phyloP scores from a whole-genome alignment of 495 filamentous ascomycete species.

The Zalerion maritima region DNA sequence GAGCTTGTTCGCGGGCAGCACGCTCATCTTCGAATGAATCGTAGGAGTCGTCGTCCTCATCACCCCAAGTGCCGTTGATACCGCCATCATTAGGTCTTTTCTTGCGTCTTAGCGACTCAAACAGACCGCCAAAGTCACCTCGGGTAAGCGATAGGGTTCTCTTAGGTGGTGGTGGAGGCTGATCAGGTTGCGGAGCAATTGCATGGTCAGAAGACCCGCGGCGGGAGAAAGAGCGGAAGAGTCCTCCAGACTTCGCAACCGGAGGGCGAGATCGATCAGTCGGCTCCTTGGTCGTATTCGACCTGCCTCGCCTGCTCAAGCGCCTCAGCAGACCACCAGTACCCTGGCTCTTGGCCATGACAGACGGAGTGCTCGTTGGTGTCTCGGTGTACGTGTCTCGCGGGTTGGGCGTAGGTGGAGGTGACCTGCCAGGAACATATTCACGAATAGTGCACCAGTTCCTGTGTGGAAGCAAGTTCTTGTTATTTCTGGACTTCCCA shows the following conservation, averaged over 20 bases:
- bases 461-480: slow-evolving; percentile 71
- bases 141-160: slow-evolving; percentile 51
- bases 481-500: slow-evolving; percentile 79
- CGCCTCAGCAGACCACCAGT: slow-evolving; percentile 14
- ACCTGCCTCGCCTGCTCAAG: slow-evolving; percentile 9
- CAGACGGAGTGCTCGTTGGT: slow-evolving; percentile 15
- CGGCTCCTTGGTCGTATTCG: slow-evolving; percentile 9
- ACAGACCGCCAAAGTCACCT: slow-evolving; percentile 37
- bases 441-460: slow-evolving; percentile 85
- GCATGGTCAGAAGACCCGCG: slow-evolving; percentile 13
- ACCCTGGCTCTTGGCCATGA: too few species aligned
- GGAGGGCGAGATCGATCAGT: slow-evolving; percentile 17
- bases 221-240: slow-evolving; percentile 26
- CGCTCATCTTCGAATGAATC: not conserved
- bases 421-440: slow-evolving; percentile 64
- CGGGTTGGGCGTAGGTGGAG: slow-evolving; percentile 46
- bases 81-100: slow-evolving; percentile 30
- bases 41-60: slow-evolving; percentile 15
- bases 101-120: slow-evolving; percentile 37
- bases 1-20: not conserved
- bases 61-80: slow-evolving; percentile 36
- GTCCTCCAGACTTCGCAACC: slow-evolving; percentile 9
- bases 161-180: slow-evolving; percentile 30
- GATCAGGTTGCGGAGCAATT: slow-evolving; percentile 11
- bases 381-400: slow-evolving; percentile 24